Conservation (phyloP, 116 monocot species). For the Trichopus zeylanicus region DNA sequence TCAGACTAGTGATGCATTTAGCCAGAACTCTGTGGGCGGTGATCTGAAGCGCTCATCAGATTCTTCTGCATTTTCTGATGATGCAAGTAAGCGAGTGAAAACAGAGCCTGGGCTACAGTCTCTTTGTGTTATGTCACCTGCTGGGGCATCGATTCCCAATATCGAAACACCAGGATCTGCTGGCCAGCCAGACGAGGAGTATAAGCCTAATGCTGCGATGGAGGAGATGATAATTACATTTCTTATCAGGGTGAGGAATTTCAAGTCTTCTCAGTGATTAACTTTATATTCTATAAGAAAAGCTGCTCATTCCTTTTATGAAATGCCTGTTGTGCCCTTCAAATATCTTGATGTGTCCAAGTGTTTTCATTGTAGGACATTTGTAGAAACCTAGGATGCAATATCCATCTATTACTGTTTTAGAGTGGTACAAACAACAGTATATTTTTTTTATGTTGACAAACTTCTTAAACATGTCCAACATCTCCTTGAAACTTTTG, state of each 20-base stretch:
- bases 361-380: too few relatives aligned
- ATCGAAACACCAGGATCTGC: conserved; percentile 88
- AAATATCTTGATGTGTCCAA: too few relatives aligned
- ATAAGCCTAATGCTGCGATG: conserved; percentile 99
- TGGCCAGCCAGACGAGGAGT: conserved; percentile 92
- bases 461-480: too few relatives aligned
- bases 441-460: too few relatives aligned
- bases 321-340: too few relatives aligned
- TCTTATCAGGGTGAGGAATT: conserved; percentile 75
- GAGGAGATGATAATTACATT: conserved; percentile 99
- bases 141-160: conserved; percentile 67
- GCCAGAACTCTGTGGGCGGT: conserved; percentile 29
- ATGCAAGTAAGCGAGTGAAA: conserved; percentile 87
- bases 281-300: too few relatives aligned
- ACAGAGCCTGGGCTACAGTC: conserved; percentile 92
- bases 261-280: not conserved
- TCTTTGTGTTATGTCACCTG: conserved; percentile 88
- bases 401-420: too few relatives aligned
- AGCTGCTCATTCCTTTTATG: not conserved
- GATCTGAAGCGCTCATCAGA: conserved; percentile 66
- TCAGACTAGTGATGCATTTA: conserved; percentile 47
- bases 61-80: conserved; percentile 73
- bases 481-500: too few relatives aligned
- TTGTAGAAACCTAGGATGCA: too few relatives aligned
- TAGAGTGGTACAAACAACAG: too few relatives aligned